phyloP scores from a whole-genome alignment of 2,329 filamentous ascomycete species.

The Davidsoniella neocaledoniae region DNA sequence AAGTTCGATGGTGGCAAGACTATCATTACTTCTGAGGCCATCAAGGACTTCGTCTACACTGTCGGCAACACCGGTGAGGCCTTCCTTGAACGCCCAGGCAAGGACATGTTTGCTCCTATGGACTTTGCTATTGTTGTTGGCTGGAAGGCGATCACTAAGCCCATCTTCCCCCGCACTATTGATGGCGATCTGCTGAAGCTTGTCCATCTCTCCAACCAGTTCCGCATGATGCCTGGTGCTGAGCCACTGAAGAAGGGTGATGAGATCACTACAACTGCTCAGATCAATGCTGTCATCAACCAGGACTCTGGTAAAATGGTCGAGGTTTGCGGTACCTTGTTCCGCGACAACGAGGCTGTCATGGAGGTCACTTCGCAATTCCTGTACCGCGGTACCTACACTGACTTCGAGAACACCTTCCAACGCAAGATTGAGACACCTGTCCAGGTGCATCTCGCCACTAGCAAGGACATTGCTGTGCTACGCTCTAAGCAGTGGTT shows the following conservation, averaged over 20 bases:
- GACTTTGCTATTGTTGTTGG: slow-evolving; percentile 97
- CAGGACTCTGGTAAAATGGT: slow-evolving; percentile 99
- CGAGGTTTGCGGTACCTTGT: slow-evolving; percentile 95
- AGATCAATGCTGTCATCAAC: slow-evolving; percentile 95
- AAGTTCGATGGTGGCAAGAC: slow-evolving; percentile 80
- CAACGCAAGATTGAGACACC: slow-evolving; percentile 92
- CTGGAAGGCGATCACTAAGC: slow-evolving; percentile 98
- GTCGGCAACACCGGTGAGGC: slow-evolving; percentile 96
- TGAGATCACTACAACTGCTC: slow-evolving; percentile 77
- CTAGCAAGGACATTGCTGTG: slow-evolving; percentile 82
- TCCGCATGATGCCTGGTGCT: slow-evolving; percentile 94
- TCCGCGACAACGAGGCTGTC: slow-evolving; percentile 62
- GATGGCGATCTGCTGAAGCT: slow-evolving; percentile 93
- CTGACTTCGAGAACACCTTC: slow-evolving; percentile 95
- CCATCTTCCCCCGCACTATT: slow-evolving; percentile 92
- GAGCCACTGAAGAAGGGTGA: slow-evolving; percentile 93
- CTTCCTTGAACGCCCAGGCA: slow-evolving; percentile 88
- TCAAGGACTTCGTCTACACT: slow-evolving; percentile 97
- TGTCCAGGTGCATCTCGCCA: slow-evolving; percentile 77
- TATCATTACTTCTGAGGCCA: slow-evolving; percentile 76
- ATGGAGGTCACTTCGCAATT: slow-evolving; percentile 99
- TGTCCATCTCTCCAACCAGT: slow-evolving; percentile 90
- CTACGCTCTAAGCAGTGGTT: slow-evolving; percentile 98
- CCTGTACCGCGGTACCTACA: slow-evolving; percentile 84
- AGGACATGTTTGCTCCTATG: slow-evolving; percentile 91